A percentile compares a stretch with the other conserved stretches of the same genome.
These are phyloP conservation scores for Phytophthora crassamura DNA, from an alignment of 352 stramenopile genomes.

Conservation along the genomic window DNA sequence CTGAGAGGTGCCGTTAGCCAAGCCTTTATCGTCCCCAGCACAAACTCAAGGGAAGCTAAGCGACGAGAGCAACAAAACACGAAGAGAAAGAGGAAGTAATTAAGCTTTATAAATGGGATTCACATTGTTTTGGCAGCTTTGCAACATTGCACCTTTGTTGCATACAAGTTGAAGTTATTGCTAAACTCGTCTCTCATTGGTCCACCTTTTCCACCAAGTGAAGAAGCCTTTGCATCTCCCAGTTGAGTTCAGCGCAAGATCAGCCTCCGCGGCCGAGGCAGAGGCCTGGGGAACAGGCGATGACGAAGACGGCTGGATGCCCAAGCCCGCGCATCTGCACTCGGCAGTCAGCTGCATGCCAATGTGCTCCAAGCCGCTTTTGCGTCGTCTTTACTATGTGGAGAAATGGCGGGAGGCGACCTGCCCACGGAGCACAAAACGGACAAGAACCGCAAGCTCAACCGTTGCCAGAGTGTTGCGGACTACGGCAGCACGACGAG, in stretches of 20 bases:
- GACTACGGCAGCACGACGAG: slow-evolving; percentile 88
- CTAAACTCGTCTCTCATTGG: background rate
- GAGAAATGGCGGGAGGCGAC: slow-evolving; percentile 71
- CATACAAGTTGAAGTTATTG: background rate
- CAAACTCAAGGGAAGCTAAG: background rate
- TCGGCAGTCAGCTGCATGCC: slow-evolving; percentile 77
- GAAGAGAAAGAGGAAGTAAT: too few relatives aligned
- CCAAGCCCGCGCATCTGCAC: slow-evolving; percentile 80
- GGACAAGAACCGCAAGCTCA: slow-evolving; percentile 85
- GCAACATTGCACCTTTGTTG: too few relatives aligned
- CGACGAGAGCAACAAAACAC: too few relatives aligned
- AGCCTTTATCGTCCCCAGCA: background rate
- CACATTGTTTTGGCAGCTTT: too few relatives aligned
- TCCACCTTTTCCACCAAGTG: slow-evolving; percentile 4
- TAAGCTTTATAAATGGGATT: too few relatives aligned
- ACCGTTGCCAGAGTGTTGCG: slow-evolving; percentile 81
- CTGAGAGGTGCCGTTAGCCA: slow-evolving; percentile 26
- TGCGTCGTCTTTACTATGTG: slow-evolving; percentile 80
- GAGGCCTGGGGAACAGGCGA: slow-evolving; percentile 28
- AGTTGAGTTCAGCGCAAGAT: slow-evolving; percentile 9
- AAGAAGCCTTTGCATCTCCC: background rate
- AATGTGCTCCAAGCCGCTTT: slow-evolving; percentile 84
- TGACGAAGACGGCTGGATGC: slow-evolving; percentile 87
- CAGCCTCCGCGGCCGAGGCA: slow-evolving; percentile 5
- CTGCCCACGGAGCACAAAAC: slow-evolving; percentile 86